These are phyloP conservation scores for Hypoxylon subgilvum DNA, from an alignment of 495 filamentous ascomycete genomes.

Conservation along the genomic window DNA sequence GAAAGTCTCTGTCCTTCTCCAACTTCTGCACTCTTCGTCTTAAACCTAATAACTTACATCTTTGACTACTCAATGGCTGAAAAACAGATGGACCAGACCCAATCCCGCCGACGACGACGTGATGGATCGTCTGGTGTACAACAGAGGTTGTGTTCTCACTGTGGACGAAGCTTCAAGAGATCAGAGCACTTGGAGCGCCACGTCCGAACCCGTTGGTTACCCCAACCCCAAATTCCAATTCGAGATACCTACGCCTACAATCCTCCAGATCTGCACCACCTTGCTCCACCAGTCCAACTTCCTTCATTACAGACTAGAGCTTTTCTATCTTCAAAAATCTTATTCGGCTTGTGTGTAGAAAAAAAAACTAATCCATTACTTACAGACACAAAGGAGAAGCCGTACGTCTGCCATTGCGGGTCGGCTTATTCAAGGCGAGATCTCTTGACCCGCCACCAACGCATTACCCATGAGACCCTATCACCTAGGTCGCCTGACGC, in stretches of 20 bases:
- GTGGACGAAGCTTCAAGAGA: constrained; percentile 45
- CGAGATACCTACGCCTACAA: too few species aligned
- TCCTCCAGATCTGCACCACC: constrained; percentile 34
- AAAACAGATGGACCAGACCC: constrained; percentile 44
- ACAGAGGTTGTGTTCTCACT: constrained; percentile 43
- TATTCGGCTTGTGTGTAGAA: too few species aligned
- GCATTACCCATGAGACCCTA: constrained; percentile 47
- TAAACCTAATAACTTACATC: constrained; percentile 27
- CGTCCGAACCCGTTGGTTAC: constrained; percentile 59
- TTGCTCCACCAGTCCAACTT: constrained; percentile 21
- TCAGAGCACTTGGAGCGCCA: constrained; percentile 61
- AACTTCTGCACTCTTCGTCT: constrained; percentile 32
- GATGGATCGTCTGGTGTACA: constrained; percentile 42
- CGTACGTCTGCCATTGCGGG: constrained; percentile 61
- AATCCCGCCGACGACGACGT: constrained; percentile 43
- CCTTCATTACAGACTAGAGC: too few species aligned
- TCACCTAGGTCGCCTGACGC: constrained; percentile 42
- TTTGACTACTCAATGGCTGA: constrained; percentile 40
- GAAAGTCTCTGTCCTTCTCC: constrained; percentile 38
- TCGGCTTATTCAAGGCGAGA: constrained; percentile 60
- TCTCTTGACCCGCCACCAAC: constrained; percentile 60
- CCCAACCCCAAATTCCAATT: constrained; percentile 41
- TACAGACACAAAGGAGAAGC: constrained; percentile 62
- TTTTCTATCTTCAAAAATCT: too few species aligned
- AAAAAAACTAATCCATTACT: constrained; percentile 26